A percentile compares a stretch with the other conserved stretches of the same genome.
Evolutionary conservation across 2,329 filamentous ascomycete genomes (phyloP).

Genomic region (Colletotrichum viniferum): DNA sequence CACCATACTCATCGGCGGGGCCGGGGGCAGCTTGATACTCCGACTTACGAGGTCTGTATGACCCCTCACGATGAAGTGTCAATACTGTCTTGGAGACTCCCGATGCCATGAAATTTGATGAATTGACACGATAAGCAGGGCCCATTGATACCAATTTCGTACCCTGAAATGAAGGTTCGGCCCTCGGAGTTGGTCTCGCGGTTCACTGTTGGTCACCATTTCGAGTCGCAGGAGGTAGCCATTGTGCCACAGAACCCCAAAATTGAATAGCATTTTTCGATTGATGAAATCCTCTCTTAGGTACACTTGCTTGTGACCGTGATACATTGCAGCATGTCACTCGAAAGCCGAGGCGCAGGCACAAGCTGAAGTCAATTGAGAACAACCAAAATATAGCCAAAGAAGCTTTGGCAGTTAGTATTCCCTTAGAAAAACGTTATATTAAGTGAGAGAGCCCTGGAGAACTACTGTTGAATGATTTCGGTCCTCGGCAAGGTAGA

Average conservation of each 20-base stretch:
- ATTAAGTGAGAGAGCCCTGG: no score
- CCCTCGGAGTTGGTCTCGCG: not conserved
- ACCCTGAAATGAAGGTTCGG: fast-evolving
- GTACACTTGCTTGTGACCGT: fast-evolving
- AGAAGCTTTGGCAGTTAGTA: not conserved
- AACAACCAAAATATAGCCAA: fast-evolving
- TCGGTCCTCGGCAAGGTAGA: not conserved
- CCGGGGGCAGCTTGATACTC: not conserved
- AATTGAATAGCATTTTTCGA: fast-evolving
- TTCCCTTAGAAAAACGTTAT: no score
- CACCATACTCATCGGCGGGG: not conserved
- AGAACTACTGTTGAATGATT: not conserved
- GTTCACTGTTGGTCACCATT: not conserved
- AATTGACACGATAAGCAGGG: not conserved
- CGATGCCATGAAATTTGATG: fast-evolving
- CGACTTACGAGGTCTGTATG: not conserved
- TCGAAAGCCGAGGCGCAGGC: no score
- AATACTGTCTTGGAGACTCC: not conserved
- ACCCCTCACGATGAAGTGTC: not conserved
- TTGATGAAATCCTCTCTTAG: no score
- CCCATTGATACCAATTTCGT: not conserved
- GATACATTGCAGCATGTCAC: no score
- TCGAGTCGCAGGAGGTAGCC: not conserved
- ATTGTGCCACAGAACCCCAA: fast-evolving
- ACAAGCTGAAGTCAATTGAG: no score